Conservation (phyloP, 2,329 filamentous ascomycete genomes). For the Calonectria crousiana region DNA sequence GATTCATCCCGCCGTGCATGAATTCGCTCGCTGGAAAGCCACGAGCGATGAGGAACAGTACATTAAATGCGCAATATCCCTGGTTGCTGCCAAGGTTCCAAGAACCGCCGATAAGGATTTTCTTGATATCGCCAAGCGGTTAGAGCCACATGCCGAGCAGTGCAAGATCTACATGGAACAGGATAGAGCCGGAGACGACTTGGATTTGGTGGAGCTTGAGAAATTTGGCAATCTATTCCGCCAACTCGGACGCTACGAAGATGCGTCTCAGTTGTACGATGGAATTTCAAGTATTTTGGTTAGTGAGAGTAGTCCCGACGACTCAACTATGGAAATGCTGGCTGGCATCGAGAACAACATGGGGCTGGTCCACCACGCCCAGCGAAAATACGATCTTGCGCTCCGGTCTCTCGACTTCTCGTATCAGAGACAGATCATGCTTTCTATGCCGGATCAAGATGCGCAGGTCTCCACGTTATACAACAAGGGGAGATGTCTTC, state of each 20-base stretch:
- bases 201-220: constrained; percentile 6
- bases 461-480: background rate
- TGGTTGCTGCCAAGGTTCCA: constrained; percentile 6
- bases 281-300: background rate
- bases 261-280: background rate
- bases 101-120: background rate
- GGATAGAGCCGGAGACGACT: background rate
- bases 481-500: background rate
- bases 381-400: background rate
- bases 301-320: background rate
- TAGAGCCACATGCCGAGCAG: constrained; percentile 7
- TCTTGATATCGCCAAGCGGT: background rate
- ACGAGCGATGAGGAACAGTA: background rate
- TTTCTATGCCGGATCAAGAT: background rate
- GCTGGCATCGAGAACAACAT: constrained; percentile 12
- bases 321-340: constrained; percentile 1
- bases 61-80: background rate
- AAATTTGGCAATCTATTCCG: constrained; percentile 12
- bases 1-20: constrained; percentile 8
- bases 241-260: constrained; percentile 6
- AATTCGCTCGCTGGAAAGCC: constrained; percentile 6
- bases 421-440: background rate
- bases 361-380: background rate
- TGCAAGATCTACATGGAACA: constrained; percentile 16
- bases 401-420: background rate